Evolutionary conservation across 2,329 filamentous ascomycete species (phyloP).

Genomic region (Penicillium sp.): DNA sequence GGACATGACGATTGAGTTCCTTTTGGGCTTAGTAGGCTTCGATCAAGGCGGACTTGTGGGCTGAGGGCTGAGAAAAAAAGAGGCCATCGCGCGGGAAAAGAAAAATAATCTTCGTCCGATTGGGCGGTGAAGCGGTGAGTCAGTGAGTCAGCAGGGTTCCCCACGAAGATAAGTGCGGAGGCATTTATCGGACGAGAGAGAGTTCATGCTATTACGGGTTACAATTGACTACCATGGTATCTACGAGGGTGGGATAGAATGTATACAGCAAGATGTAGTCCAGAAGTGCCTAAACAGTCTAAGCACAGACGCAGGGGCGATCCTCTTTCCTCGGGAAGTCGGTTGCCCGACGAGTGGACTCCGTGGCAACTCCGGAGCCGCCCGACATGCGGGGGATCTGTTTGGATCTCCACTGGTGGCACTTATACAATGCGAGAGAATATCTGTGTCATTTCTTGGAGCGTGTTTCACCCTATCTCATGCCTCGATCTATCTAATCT

Average conservation of each 20-base stretch:
- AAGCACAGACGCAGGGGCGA: conserved; percentile 3
- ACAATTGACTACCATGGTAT: conserved; percentile 1
- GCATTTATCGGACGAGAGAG: conserved; percentile 10
- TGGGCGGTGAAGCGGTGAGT: conserved; percentile 28
- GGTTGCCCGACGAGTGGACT: conserved; percentile 17
- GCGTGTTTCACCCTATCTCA: conserved; percentile 8
- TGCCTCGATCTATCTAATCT: conserved; percentile 4
- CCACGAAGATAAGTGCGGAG: conserved; percentile 15
- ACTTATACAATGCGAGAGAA: conserved; percentile 10
- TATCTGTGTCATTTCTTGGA: conserved; percentile 11
- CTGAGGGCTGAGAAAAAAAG: conserved; percentile 2
- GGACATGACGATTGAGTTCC: conserved; percentile 28
- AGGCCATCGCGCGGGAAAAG: too few relatives aligned
- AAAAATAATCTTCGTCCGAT: conserved; percentile 17
- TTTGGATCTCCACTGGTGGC: background rate
- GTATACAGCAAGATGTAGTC: background rate
- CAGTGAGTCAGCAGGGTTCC: conserved; percentile 27
- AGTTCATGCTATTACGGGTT: background rate
- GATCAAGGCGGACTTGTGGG: conserved; percentile 7
- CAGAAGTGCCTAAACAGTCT: background rate
- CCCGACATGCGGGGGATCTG: conserved; percentile 18
- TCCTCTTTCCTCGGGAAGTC: conserved; percentile 22
- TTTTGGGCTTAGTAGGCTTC: conserved; percentile 2
- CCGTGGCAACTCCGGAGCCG: conserved; percentile 20
- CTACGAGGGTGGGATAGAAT: background rate